phyloP scores from a whole-genome alignment of 257 asterid genomes.

The Plectranthus barbatus region DNA sequence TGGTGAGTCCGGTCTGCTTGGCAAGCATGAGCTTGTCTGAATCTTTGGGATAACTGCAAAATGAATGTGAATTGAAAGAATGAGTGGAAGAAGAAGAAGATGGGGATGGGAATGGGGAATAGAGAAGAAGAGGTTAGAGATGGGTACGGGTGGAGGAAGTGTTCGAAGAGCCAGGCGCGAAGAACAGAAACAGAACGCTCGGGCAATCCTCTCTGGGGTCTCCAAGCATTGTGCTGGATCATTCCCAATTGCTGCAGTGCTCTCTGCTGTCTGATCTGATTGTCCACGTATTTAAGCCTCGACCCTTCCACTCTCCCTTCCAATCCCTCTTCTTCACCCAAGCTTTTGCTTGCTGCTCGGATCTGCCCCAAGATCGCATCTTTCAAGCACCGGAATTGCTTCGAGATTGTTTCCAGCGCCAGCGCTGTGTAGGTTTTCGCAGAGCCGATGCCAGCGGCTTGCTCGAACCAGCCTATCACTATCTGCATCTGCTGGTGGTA shows the following conservation, averaged over 20 bases:
- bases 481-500: constrained; percentile 93
- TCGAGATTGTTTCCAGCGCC: constrained; percentile 84
- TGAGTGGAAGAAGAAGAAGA: too few relatives aligned
- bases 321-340: constrained; percentile 68
- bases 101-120: too few relatives aligned
- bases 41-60: constrained; percentile 80
- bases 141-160: constrained; percentile 97
- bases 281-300: constrained; percentile 78
- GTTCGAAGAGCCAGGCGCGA: constrained; percentile 98
- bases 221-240: constrained; percentile 99
- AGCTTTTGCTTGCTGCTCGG: constrained; percentile 57
- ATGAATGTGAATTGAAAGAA: too few relatives aligned
- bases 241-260: constrained; percentile 95
- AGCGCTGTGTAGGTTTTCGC: constrained; percentile 85
- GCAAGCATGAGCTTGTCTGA: constrained; percentile 96
- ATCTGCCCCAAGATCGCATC: constrained; percentile 82
- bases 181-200: constrained; percentile 92
- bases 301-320: constrained; percentile 66
- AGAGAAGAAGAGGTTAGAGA: too few relatives aligned
- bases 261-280: constrained; percentile 84
- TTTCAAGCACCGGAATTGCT: constrained; percentile 89
- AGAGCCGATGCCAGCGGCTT: constrained; percentile 77
- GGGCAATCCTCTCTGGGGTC: constrained; percentile 97
- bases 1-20: constrained; percentile 89
- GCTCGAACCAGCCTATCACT: constrained; percentile 85